These are phyloP conservation scores for Aulographum hederae DNA, from an alignment of 2,329 filamentous ascomycete species.

Conservation along the genomic window DNA sequence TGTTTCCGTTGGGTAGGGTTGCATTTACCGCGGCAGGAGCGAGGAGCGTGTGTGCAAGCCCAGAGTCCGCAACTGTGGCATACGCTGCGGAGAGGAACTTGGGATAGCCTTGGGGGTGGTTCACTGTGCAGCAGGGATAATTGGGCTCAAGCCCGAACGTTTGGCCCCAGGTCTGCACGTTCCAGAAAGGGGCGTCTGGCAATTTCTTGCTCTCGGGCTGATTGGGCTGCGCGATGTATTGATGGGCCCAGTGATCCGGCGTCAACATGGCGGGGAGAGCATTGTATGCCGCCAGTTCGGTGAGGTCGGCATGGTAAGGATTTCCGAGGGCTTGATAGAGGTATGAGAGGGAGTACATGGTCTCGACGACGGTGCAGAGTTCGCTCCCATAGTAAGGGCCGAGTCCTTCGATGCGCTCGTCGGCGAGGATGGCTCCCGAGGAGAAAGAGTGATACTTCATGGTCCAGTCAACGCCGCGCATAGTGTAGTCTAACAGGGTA, in stretches of 20 bases:
- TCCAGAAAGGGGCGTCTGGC: constrained; percentile 24
- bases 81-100: constrained; percentile 34
- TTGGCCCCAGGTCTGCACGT: constrained; percentile 25
- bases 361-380: constrained; percentile 33
- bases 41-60: constrained; percentile 31
- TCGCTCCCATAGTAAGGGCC: constrained; percentile 26
- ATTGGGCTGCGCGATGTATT: constrained; percentile 36
- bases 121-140: constrained; percentile 39
- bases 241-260: constrained; percentile 36
- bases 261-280: constrained; percentile 32
- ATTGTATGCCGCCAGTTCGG: constrained; percentile 35
- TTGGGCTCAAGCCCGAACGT: constrained; percentile 35
- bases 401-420: constrained; percentile 28
- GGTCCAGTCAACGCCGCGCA: constrained; percentile 27
- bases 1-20: constrained; percentile 14
- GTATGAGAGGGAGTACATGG: constrained; percentile 31
- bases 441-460: constrained; percentile 28
- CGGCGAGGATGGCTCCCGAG: constrained; percentile 30
- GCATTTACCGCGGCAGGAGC: constrained; percentile 25
- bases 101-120: constrained; percentile 37
- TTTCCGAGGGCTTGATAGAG: constrained; percentile 31
- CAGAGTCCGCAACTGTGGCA: constrained; percentile 17
- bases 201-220: constrained; percentile 30
- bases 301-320: constrained; percentile 29
- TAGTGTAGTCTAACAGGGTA: constrained; percentile 19